Evolutionary conservation across 108 stramenopile genomes (phyloP).

Genomic region (Discostella pseudostelligera): DNA sequence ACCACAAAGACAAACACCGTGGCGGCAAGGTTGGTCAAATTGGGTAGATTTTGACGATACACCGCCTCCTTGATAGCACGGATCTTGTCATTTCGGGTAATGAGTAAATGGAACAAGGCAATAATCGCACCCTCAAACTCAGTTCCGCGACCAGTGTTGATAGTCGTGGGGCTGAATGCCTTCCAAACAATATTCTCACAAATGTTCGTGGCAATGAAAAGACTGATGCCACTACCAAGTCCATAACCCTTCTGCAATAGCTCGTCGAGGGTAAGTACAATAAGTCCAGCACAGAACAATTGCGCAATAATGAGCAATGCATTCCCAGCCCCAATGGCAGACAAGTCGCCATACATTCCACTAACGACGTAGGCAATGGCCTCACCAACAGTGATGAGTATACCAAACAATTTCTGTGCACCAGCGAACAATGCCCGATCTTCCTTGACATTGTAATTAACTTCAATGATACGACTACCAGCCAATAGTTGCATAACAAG

Average conservation of each 20-base stretch:
- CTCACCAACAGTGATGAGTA: constrained; percentile 98
- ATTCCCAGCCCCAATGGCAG: constrained; percentile 94
- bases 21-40: constrained; percentile 95
- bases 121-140: constrained; percentile 99
- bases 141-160: constrained; percentile 99
- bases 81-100: constrained; percentile 94
- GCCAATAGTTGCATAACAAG: constrained; percentile 95
- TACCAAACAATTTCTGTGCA: constrained; percentile 99
- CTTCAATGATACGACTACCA: constrained; percentile 97
- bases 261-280: constrained; percentile 99
- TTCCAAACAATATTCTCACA: constrained; percentile 99
- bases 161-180: constrained; percentile 98
- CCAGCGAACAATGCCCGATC: constrained; percentile 96
- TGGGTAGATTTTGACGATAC: constrained; percentile 97
- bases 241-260: constrained; percentile 99
- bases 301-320: constrained; percentile 97
- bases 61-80: constrained; percentile 94
- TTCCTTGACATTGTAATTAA: constrained; percentile 98
- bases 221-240: constrained; percentile 95
- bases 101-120: constrained; percentile 95
- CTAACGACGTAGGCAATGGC: constrained; percentile 98
- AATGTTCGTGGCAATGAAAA: constrained; percentile 99
- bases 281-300: constrained; percentile 96
- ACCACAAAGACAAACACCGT: constrained; percentile 95
- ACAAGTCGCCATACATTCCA: constrained; percentile 98